Conservation (phyloP, 2,329 filamentous ascomycete species). For the Cladosporium phlei region DNA sequence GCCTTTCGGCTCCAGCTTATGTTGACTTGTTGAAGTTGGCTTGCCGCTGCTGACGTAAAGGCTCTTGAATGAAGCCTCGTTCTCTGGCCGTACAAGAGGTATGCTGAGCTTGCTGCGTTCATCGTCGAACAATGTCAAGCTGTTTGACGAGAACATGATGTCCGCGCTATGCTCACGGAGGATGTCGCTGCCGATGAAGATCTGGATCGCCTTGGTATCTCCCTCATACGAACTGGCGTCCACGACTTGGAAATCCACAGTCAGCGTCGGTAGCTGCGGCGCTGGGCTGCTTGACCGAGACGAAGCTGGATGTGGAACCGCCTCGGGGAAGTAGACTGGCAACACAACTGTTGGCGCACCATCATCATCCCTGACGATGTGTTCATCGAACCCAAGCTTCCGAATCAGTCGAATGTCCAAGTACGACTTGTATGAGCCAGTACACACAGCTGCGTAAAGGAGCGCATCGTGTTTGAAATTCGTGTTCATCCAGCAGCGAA, state of each 20-base stretch:
- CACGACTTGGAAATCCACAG: slow-evolving; percentile 70
- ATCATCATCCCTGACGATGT: slow-evolving; percentile 42
- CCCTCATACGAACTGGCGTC: slow-evolving; percentile 50
- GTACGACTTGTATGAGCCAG: slow-evolving; percentile 83
- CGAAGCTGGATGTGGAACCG: slow-evolving; percentile 71
- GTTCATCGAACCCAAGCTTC: slow-evolving; percentile 65
- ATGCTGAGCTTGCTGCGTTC: slow-evolving; percentile 83
- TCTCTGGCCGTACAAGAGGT: slow-evolving; percentile 86
- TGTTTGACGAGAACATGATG: slow-evolving; percentile 85
- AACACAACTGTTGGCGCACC: slow-evolving; percentile 67
- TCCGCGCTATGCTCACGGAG: slow-evolving; percentile 83
- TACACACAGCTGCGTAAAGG: slow-evolving; percentile 87
- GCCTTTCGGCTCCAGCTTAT: slow-evolving; percentile 14
- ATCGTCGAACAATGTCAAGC: slow-evolving; percentile 79
- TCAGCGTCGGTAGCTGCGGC: slow-evolving; percentile 76
- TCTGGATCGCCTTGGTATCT: slow-evolving; percentile 63
- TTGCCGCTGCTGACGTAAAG: slow-evolving; percentile 38
- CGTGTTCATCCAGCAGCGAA: slow-evolving; percentile 89
- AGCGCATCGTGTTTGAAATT: slow-evolving; percentile 86
- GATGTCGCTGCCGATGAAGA: slow-evolving; percentile 86
- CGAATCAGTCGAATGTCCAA: slow-evolving; percentile 70
- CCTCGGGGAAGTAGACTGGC: slow-evolving; percentile 84
- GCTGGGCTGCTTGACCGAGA: slow-evolving; percentile 68
- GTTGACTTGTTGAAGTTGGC: neutral
- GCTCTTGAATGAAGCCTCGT: slow-evolving; percentile 73